A percentile compares a stretch with the other conserved stretches of the same genome.
These are phyloP conservation scores for Exophiala sp. DNA, from an alignment of 2,329 filamentous ascomycete genomes.

Conservation along the genomic window DNA sequence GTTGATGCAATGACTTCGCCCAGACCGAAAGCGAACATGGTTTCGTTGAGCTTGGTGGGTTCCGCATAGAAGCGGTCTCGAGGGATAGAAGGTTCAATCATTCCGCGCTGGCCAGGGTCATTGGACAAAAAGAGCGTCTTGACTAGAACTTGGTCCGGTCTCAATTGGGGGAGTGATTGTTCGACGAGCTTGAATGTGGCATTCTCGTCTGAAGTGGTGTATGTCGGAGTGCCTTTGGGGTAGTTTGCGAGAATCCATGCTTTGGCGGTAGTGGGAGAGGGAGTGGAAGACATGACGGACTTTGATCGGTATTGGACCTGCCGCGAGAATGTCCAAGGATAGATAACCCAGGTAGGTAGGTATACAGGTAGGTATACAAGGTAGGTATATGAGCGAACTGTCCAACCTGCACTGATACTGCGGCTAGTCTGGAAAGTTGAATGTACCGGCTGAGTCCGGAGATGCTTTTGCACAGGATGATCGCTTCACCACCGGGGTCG, in stretches of 20 bases:
- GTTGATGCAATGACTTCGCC: constrained; percentile 37
- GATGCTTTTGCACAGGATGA: too few relatives aligned
- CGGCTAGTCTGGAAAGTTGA: too few relatives aligned
- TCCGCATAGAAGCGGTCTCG: constrained; percentile 42
- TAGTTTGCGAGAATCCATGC: constrained; percentile 21
- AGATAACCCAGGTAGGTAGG: too few relatives aligned
- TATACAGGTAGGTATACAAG: too few relatives aligned
- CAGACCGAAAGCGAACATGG: constrained; percentile 37
- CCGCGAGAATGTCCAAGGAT: too few relatives aligned
- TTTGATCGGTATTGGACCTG: too few relatives aligned
- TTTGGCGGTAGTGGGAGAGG: constrained; percentile 18
- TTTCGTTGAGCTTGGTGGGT: constrained; percentile 39
- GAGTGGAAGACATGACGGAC: constrained; percentile 13
- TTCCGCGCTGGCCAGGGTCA: constrained; percentile 49
- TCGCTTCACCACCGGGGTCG: too few relatives aligned
- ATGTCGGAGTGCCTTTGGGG: constrained; percentile 20
- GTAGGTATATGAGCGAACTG: too few relatives aligned
- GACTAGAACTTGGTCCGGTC: constrained; percentile 42
- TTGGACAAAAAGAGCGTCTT: constrained; percentile 47
- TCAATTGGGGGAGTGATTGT: constrained; percentile 25
- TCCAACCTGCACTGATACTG: too few relatives aligned
- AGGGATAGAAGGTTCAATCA: constrained; percentile 38
- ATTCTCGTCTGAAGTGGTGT: constrained; percentile 3
- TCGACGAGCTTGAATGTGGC: constrained; percentile 22
- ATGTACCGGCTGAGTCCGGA: too few relatives aligned